Base-by-base conservation (phyloP, 1,284 basidiomycete species). In the Ganoderma lingzhi region DNA sequence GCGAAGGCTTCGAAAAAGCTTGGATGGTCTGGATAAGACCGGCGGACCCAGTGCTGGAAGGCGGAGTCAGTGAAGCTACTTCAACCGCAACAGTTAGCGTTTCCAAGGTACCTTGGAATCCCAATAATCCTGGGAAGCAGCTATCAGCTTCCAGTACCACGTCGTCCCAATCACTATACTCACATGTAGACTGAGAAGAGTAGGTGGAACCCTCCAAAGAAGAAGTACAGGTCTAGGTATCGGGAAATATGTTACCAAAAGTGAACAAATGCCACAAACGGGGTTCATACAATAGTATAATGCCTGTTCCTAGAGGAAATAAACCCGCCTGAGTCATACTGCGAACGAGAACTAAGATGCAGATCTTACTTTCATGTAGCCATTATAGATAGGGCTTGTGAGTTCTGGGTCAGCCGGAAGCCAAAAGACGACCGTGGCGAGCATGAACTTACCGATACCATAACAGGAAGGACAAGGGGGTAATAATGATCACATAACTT, bases 191-290 rank as follows among this genome's bases (percentile, higher is more conserved):
- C 79, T 71, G 94, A 94, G 84, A 94, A 98, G 48, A 95, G 84
- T 68, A 99, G 85, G 82, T 99, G 96, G 86, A 94, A 98, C 42
- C 95, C 97, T 67, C 91, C 88, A 82, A 99, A 99, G 82, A 98
- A 89, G 85, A 97, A 97, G 86, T 95, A 98, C 73, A 96, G 83
- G 84, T 98, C 96, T 96, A 79, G 53, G 71, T 6, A 53, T 42
- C 48, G 62, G 30, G 53, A 32, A 19, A 32, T 9, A 45, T 12
- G 19, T 41, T 32, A 39, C n/a, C 30, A 23, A 45, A 0, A 14
- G 19, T 3, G 3, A 1, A 30, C 23, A 9, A 48, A 42, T 14
- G n/a, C 1, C 4, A 30, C 23, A 23, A 2, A n/a, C n/a, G 6
- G 23, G 23, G 28, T 56, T 76, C 90, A 79, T 82, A 92, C 93